phyloP scores from a whole-genome alignment of 306 rosid genomes.

The Betula pendula region DNA sequence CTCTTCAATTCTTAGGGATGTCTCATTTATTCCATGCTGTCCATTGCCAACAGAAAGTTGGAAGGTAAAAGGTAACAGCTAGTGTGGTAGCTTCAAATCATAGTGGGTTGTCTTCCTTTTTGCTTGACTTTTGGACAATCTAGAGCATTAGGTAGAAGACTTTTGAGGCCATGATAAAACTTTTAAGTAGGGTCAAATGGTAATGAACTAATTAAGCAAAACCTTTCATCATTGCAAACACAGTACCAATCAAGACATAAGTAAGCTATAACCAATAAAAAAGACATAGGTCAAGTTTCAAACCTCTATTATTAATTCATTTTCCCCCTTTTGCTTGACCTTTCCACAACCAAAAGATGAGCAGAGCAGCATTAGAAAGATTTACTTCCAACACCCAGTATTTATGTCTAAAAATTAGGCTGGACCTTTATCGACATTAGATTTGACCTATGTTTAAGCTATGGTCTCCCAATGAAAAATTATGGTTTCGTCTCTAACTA shows the following conservation, averaged over 20 bases:
- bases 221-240: neutral
- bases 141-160: constrained; percentile 22
- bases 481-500: too few species aligned
- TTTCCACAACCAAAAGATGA: neutral
- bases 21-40: neutral
- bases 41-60: neutral
- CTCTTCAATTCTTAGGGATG: neutral
- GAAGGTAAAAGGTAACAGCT: neutral
- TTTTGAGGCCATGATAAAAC: constrained; percentile 12
- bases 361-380: neutral
- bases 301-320: neutral
- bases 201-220: constrained; percentile 22
- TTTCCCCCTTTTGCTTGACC: neutral
- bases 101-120: constrained; percentile 5
- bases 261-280: too few species aligned
- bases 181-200: neutral
- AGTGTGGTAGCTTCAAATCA: neutral
- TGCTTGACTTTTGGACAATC: constrained; percentile 37
- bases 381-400: neutral
- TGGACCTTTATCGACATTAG: too few species aligned
- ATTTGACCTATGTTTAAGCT: too few species aligned
- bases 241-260: too few species aligned
- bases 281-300: neutral
- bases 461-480: too few species aligned
- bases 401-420: too few species aligned